These are phyloP conservation scores for Ogataea nitratoaversa DNA, from an alignment of 805 yeast species.

Conservation along the genomic window DNA sequence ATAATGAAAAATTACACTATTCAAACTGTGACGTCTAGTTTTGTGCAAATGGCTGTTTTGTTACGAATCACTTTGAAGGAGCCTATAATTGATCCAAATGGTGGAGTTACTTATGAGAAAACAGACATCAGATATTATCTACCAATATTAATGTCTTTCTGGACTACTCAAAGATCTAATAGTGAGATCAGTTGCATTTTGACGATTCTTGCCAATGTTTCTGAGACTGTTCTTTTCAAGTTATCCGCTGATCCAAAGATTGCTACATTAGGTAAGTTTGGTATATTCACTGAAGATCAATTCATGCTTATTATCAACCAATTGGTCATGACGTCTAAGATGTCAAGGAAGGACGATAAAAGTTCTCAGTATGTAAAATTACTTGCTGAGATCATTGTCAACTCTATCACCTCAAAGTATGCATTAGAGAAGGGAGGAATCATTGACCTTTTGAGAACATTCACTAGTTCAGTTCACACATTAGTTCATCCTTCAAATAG, in stretches of 20 bases:
- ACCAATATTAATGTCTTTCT: conserved; percentile 65
- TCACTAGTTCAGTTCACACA: conserved; percentile 70
- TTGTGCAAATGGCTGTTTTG: conserved; percentile 49
- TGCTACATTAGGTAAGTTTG: conserved; percentile 45
- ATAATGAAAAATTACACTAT: conserved; percentile 50
- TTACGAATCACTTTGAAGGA: conserved; percentile 44
- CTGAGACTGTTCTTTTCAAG: conserved; percentile 42
- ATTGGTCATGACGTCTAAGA: conserved; percentile 30
- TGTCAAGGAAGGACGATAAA: conserved; percentile 20
- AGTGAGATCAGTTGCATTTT: conserved; percentile 59
- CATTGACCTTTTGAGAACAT: conserved; percentile 46
- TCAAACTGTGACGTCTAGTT: conserved; percentile 46
- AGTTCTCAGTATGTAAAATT: conserved; percentile 23
- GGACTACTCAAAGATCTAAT: conserved; percentile 53
- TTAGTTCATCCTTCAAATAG: conserved; percentile 88
- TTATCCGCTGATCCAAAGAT: conserved; percentile 29
- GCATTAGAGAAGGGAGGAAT: conserved; percentile 41
- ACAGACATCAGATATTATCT: conserved; percentile 43
- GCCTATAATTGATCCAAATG: conserved; percentile 16
- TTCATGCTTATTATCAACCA: conserved; percentile 56
- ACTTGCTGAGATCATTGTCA: conserved; percentile 46
- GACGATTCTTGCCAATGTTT: conserved; percentile 58
- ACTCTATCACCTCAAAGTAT: conserved; percentile 53
- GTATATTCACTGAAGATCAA: conserved; percentile 63
- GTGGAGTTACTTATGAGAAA: conserved; percentile 15